These are phyloP conservation scores for Microthlaspi erraticum DNA, from an alignment of 345 rosid species.

Conservation along the genomic window DNA sequence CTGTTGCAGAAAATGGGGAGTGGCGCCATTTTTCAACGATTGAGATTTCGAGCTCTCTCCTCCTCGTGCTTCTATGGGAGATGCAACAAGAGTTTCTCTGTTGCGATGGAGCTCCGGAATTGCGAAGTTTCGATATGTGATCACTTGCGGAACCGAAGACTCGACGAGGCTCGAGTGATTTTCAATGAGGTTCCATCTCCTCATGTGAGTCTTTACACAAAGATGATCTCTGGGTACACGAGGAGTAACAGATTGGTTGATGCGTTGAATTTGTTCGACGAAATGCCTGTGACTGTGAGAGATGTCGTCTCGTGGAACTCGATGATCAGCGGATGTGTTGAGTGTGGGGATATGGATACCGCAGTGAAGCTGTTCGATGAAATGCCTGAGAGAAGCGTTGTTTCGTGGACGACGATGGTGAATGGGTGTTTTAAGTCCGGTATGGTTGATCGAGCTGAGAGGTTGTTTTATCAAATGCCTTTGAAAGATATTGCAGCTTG, in stretches of 20 bases:
- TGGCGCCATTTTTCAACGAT: constrained; percentile 43
- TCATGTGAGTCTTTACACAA: constrained; percentile 55
- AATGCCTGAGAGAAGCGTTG: constrained; percentile 68
- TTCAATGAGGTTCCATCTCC: constrained; percentile 53
- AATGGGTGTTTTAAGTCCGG: constrained; percentile 66
- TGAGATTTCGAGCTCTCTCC: constrained; percentile 32
- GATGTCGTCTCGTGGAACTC: constrained; percentile 73
- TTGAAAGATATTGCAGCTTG: constrained; percentile 67
- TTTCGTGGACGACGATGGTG: constrained; percentile 79
- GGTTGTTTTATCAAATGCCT: constrained; percentile 62
- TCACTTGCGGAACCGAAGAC: constrained; percentile 49
- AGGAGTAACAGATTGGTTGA: constrained; percentile 47
- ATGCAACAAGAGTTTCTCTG: constrained; percentile 14
- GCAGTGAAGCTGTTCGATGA: constrained; percentile 62
- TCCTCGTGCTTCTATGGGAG: background rate
- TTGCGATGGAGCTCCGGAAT: constrained; percentile 25
- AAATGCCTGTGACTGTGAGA: constrained; percentile 54
- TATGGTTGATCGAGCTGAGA: constrained; percentile 58
- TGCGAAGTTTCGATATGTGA: constrained; percentile 46
- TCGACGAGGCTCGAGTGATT: constrained; percentile 52
- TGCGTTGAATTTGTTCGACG: constrained; percentile 57
- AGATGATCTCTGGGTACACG: constrained; percentile 57
- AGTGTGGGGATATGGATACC: constrained; percentile 56
- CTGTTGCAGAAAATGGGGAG: background rate
- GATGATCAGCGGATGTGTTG: constrained; percentile 67